Evolutionary conservation across 768 basidiomycete genomes (phyloP).

Genomic region (Serendipita vermifera): DNA sequence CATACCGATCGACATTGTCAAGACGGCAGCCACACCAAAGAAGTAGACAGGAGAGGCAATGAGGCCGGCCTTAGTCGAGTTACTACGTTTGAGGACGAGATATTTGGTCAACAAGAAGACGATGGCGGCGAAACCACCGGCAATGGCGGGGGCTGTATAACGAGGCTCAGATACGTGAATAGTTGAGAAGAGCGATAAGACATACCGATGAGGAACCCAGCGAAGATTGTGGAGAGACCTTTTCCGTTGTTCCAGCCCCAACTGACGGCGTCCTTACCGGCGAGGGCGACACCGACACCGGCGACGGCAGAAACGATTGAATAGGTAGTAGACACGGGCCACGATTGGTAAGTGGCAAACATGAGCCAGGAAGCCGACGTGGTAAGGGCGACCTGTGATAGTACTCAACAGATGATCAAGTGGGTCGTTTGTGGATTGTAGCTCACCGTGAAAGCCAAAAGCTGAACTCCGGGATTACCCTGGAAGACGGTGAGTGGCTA

Average conservation of each 20-base stretch:
- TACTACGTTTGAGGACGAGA: slow-evolving; percentile 23
- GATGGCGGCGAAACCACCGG: slow-evolving; percentile 26
- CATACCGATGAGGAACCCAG: no score
- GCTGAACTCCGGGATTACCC: slow-evolving; percentile 18
- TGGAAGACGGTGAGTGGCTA: slow-evolving; percentile 26
- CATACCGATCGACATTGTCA: slow-evolving; percentile 27
- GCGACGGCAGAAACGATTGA: slow-evolving; percentile 31
- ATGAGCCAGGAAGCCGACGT: slow-evolving; percentile 2
- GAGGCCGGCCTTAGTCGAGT: slow-evolving; percentile 24
- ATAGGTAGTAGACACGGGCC: slow-evolving; percentile 21
- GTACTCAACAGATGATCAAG: slow-evolving; percentile 26
- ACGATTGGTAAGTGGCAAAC: not conserved
- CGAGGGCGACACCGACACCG: slow-evolving; percentile 29
- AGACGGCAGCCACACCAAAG: slow-evolving; percentile 23
- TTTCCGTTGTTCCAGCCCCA: slow-evolving; percentile 34
- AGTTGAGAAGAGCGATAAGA: no score
- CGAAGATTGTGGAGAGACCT: slow-evolving; percentile 27
- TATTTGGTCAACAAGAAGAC: slow-evolving; percentile 26
- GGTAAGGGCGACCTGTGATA: slow-evolving; percentile 25
- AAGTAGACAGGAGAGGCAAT: slow-evolving; percentile 24
- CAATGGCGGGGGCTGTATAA: slow-evolving; percentile 21
- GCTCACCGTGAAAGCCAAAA: not conserved
- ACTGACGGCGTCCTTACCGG: slow-evolving; percentile 25
- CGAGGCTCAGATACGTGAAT: no score
- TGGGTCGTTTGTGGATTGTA: slow-evolving; percentile 11